A percentile compares a stretch with the other conserved stretches of the same genome.
Conservation (phyloP, 257 asterid genomes). For the Solanum appendiculatum region DNA sequence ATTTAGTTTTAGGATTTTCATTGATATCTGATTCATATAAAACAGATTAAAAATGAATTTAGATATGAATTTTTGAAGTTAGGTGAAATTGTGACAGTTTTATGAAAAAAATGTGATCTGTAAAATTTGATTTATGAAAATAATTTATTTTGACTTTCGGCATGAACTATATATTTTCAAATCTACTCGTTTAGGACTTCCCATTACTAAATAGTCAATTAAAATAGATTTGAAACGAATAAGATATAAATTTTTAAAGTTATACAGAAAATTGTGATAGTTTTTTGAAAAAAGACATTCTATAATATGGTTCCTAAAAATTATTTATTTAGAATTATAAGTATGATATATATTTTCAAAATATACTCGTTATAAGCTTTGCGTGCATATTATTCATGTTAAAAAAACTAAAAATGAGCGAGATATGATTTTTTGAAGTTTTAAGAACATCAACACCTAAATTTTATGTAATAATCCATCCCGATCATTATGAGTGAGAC, state of each 20-base stretch:
- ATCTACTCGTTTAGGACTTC: not conserved
- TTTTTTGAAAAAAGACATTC: not conserved
- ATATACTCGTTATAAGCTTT: not conserved
- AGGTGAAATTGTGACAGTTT: too few relatives aligned
- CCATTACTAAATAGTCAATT: not conserved
- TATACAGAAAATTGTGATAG: not conserved
- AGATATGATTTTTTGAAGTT: not conserved
- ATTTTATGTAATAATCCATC: too few relatives aligned
- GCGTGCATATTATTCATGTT: not conserved
- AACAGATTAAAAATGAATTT: too few relatives aligned
- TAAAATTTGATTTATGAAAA: too few relatives aligned
- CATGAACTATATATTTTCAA: not conserved
- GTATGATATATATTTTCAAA: not conserved
- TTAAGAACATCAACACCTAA: not conserved
- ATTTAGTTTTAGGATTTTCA: too few relatives aligned
- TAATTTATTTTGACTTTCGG: not conserved
- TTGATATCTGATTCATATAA: too few relatives aligned
- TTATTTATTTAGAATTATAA: not conserved
- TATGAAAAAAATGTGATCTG: too few relatives aligned
- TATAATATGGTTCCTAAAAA: not conserved
- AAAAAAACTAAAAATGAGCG: not conserved
- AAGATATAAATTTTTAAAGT: not conserved
- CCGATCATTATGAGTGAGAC: too few relatives aligned
- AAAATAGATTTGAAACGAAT: not conserved
- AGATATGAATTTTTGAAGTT: not conserved